Base-by-base conservation (phyloP, 768 basidiomycete species). In the Lactifluus pinguis region DNA sequence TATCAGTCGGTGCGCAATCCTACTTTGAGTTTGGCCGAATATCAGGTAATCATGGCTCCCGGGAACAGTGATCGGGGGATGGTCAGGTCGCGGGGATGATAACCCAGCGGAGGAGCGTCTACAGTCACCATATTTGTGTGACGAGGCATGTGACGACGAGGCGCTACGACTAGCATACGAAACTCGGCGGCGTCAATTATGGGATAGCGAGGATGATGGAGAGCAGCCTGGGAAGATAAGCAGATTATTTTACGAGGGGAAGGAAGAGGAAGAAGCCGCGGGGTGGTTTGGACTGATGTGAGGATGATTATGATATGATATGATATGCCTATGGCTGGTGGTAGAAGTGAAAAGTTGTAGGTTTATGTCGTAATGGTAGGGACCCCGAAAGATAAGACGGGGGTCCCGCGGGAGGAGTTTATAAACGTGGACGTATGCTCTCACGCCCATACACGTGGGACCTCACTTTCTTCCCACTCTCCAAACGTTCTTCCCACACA, bases 401-500 rank as follows among this genome's bases (percentile, higher is more conserved):
- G 38, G 59, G 68, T 68, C 64, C 55, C 62, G 62, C 65, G 68
- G 67, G 62, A 60, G 61, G 53, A 57, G 65, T 69, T 65, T 70
- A 69, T 70, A 69, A 70, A 65, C 68, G 66, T 65, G 60, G 68
- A 57, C 61, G 61, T 58, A 58, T 30, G 57, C 65, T 67, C 66
- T 65, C 62, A 68, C 62, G 62, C 61, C 25, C 55, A 48, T 49
- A 65, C 66, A 69, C 71, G 69, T 70, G 70, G 69, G 70, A 64
- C 64, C 53, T 25, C 38, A 57, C 67, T 62, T 77, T 78, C 76
- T 77, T 77, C 76, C 77, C 76, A 78, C 76, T 70, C 71, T 68
- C 70, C 69, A 69, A 68, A 73, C 74, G 69, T 69, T 70, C 71
- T 78, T 78, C 77, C 76, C 76, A 78, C 76, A 78, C 75, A 72